Evolutionary conservation across 2,329 filamentous ascomycete genomes (phyloP), one percentile per base, ranked within the genome.

Genomic region (Penicillium sp.): DNA sequence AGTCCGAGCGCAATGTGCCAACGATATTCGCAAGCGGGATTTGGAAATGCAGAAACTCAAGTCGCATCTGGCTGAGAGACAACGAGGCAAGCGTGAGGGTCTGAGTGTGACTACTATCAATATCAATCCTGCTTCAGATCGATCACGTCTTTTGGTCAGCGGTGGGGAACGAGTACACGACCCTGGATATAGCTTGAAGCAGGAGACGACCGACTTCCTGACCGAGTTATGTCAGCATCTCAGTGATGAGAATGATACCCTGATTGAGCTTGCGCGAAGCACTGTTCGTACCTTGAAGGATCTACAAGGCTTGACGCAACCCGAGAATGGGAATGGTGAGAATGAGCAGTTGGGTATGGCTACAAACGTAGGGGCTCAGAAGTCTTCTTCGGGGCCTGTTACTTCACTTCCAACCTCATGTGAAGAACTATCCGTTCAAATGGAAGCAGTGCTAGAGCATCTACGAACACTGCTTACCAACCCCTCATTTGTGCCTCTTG

Each of bases 401-500:
- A 71, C 79, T 45, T 74, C 78, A 3, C 73, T 81, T 22, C 81
- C 84, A n/a, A 80, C 80, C 1, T 82, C 82, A 16, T 85, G 90
- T 64, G 88, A 92, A 42, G 82, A 79, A 6, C 74, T 97, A 58
- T 85, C 88, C 0, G 70, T 76, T 9, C 89, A 95, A 61, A 84
- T 97, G 75, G 87, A 92, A 50, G 79, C 79, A 7, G 86, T 96
- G 10, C 80, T 97, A 57, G 85, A 89, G 33, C 91, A 96, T 68
- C 82, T 99, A 61, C 84, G 89, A 61, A 88, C 83, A 2, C 84
- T 99, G 36, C 80, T 99, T 42, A 97, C 91, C 9, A 97, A 97
- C 68, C 94, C 94, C 1, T 96, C 92, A 2, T 99, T 97, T 71
- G 94, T 97, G 14, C 90, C 93, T 0, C 85, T 97, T 22, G 94